phyloP scores from a whole-genome alignment of 2,329 filamentous ascomycete species.

The Fusarium sp. region DNA sequence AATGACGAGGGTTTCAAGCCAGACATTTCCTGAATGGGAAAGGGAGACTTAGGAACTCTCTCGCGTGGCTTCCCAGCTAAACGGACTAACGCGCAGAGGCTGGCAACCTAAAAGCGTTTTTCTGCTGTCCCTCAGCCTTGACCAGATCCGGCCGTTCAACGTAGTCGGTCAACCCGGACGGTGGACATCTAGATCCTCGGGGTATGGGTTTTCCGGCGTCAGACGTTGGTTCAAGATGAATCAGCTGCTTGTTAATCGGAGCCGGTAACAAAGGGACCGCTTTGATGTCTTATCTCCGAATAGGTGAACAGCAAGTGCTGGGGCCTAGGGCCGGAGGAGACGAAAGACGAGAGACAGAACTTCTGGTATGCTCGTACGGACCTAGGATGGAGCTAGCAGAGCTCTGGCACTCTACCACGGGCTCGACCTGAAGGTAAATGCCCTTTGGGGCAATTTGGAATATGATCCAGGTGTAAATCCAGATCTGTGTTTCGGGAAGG shows the following conservation, averaged over 20 bases:
- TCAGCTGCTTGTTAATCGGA: neutral
- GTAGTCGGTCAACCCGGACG: slow-evolving; percentile 21
- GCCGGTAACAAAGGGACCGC: neutral
- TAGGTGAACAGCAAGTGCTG: slow-evolving; percentile 23
- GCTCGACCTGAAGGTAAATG: neutral
- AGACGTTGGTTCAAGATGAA: neutral
- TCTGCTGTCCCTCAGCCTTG: slow-evolving; percentile 19
- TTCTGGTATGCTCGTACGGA: slow-evolving; percentile 1
- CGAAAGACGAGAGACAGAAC: neutral
- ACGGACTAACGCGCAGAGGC: neutral
- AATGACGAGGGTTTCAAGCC: neutral
- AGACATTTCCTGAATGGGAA: slow-evolving; percentile 4
- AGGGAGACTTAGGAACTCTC: neutral
- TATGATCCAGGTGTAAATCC: slow-evolving; percentile 10
- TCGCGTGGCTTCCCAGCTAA: slow-evolving; percentile 13
- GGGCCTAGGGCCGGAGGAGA: neutral
- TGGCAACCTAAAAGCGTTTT: slow-evolving; percentile 12
- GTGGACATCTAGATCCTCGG: slow-evolving; percentile 20
- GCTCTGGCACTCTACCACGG: slow-evolving; percentile 5
- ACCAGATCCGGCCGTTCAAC: slow-evolving; percentile 32
- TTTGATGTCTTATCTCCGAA: neutral
- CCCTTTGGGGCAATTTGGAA: slow-evolving; percentile 26
- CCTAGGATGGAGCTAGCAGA: slow-evolving; percentile 3
- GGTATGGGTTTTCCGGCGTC: neutral
- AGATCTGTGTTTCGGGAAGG: slow-evolving; percentile 21